A percentile compares a stretch with the other conserved stretches of the same genome.
These are phyloP conservation scores for Rhynchospora tenuis DNA, from an alignment of 176 grass and related monocot genomes.

Conservation along the genomic window DNA sequence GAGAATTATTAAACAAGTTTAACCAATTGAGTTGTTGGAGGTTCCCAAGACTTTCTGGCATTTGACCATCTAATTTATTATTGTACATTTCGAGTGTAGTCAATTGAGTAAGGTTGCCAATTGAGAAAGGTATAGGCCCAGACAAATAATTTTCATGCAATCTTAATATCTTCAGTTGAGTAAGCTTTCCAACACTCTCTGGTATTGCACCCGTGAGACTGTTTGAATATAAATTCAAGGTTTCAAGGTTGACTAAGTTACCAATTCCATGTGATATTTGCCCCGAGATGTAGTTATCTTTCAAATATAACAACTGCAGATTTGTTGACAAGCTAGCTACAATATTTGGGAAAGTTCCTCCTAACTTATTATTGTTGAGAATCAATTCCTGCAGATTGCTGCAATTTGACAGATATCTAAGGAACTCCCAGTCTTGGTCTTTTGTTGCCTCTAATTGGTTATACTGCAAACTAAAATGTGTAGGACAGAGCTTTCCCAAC, in stretches of 20 bases:
- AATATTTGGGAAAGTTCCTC: conserved; percentile 22
- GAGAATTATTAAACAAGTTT: background rate
- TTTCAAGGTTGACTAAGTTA: conserved; percentile 22
- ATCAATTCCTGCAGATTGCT: conserved; percentile 16
- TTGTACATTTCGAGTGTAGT: background rate
- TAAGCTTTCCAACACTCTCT: conserved; percentile 25
- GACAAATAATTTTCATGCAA: background rate
- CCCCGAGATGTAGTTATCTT: conserved; percentile 31
- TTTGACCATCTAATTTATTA: conserved; percentile 14
- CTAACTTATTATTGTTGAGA: conserved; percentile 21
- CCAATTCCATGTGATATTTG: conserved; percentile 21
- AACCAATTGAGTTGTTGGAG: background rate
- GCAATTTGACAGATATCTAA: conserved; percentile 39
- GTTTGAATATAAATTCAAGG: background rate
- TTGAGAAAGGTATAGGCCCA: background rate
- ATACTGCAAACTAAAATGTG: background rate
- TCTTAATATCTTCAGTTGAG: background rate
- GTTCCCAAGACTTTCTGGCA: conserved; percentile 9
- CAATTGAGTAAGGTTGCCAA: background rate
- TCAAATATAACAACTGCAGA: conserved; percentile 9
- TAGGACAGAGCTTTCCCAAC: conserved; percentile 35
- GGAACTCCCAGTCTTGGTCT: background rate
- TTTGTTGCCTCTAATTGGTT: conserved; percentile 14
- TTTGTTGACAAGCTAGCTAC: conserved; percentile 29
- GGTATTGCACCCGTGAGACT: conserved; percentile 29